Percentiles rank a stretch among this genome's conserved stretches.
phyloP scores from a whole-genome alignment of 176 grass and related monocot genomes.

The Eleusine indica region DNA sequence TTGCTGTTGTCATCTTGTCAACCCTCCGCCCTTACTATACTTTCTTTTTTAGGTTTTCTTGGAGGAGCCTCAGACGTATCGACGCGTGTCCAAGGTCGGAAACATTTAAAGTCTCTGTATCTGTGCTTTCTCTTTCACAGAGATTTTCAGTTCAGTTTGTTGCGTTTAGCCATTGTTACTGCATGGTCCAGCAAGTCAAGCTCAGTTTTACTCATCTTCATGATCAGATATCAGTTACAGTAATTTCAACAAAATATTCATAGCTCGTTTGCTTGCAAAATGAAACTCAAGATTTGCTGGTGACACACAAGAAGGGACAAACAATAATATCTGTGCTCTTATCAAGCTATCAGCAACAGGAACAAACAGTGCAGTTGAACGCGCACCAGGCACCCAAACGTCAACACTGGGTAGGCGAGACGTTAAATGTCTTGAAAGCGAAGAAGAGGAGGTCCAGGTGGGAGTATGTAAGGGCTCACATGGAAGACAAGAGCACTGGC shows the following conservation, averaged over 20 bases:
- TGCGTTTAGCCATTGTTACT: background rate
- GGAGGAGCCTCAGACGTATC: too few species aligned
- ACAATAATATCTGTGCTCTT: background rate
- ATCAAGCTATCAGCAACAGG: background rate
- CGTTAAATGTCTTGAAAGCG: conserved; percentile 6
- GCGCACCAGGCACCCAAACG: conserved; percentile 17
- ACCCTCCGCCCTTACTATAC: background rate
- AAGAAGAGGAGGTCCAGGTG: background rate
- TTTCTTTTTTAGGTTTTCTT: background rate
- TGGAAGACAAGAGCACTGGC: background rate
- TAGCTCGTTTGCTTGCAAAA: background rate
- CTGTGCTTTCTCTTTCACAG: background rate
- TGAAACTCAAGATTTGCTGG: background rate
- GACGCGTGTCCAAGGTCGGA: background rate
- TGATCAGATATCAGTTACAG: too few species aligned
- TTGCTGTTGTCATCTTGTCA: too few species aligned
- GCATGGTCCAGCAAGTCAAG: background rate
- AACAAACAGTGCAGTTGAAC: conserved; percentile 10
- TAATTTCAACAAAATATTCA: background rate
- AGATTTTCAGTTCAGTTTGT: background rate
- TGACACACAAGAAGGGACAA: background rate
- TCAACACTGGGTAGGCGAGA: conserved; percentile 20
- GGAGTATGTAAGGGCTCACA: background rate
- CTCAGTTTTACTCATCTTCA: too few species aligned
- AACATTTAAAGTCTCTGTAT: too few species aligned